Evolutionary conservation across 257 asterid species (phyloP), one percentile per base, ranked within the genome.

Genomic region (Paulownia fortunei): DNA sequence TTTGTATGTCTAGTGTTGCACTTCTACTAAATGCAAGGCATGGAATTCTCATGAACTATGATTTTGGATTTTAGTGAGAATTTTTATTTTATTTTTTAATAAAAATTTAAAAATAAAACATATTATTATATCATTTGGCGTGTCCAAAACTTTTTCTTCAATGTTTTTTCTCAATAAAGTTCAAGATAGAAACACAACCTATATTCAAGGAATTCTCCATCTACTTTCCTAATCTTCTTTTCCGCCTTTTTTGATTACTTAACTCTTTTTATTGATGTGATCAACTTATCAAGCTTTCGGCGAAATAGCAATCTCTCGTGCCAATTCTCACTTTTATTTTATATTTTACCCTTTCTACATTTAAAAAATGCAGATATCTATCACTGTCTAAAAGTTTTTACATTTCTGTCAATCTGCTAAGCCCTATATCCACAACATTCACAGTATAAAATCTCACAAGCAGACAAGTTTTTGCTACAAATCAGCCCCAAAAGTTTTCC

Each of bases 391-490:
- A 72, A 49, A 9, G 18, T 3, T 65, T 11, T 76, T 39, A 27
- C 42, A 49, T 49, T 64, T 21, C 26, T 66, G 36, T 18, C 74
- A 56, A 59, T 54, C 44, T 41, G 34, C 66, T 55, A 66, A 66
- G 8, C 32, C 3, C 66, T 15, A 73, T 42, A 42, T 51, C 49
- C 23, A 54, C 19, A 32, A 26, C 49, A 34, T 30, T 51, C 30
- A 63, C 24, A 59, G 34, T 19, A 30, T 36, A 66, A 46, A 69
- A 64, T 30, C 72, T 49, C 54, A 65, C 47, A 73, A 77, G 24
- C 15, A 34, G 54, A 59, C 82, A 49, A 23, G 30, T 82, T 78
- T 32, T 58, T 21, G 42, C 36, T 36, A 46, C 41, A 52, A 41
- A 70, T 62, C 49, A 58, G 16, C 23, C 51, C 24, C 18, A 60